phyloP scores from a whole-genome alignment of 1,284 basidiomycete species.

The Xanthoconium separans region DNA sequence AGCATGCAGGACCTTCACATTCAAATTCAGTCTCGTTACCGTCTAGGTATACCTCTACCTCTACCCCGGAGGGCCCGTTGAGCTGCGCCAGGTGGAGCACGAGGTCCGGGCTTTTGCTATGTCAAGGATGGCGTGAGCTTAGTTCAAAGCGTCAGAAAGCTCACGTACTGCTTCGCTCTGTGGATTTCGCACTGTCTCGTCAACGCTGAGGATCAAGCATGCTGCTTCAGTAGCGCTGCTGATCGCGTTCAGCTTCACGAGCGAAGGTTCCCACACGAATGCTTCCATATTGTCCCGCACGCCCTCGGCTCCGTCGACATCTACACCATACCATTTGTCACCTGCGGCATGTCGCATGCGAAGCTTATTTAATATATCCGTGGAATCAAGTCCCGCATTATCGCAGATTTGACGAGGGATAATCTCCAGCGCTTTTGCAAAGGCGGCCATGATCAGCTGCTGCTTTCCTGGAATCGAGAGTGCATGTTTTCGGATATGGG shows the following conservation, averaged over 20 bases:
- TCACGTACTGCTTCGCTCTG: slow-evolving; percentile 81
- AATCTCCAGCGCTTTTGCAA: slow-evolving; percentile 95
- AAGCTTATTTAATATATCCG: slow-evolving; percentile 95
- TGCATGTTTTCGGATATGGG: slow-evolving; percentile 87
- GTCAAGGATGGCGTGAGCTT: slow-evolving; percentile 13
- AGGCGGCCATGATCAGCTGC: slow-evolving; percentile 93
- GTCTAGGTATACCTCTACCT: slow-evolving; percentile 73
- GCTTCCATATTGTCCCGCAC: slow-evolving; percentile 95
- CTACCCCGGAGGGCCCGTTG: slow-evolving; percentile 81
- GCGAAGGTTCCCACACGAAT: slow-evolving; percentile 97
- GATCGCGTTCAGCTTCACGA: slow-evolving; percentile 96
- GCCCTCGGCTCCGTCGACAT: slow-evolving; percentile 87
- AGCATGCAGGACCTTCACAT: slow-evolving; percentile 2
- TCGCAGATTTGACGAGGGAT: slow-evolving; percentile 99
- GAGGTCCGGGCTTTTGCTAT: slow-evolving; percentile 74
- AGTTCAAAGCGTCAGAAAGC: slow-evolving; percentile 5
- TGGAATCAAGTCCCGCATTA: slow-evolving; percentile 97
- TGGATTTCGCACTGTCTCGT: slow-evolving; percentile 93
- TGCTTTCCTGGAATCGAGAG: slow-evolving; percentile 95
- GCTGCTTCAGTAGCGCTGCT: slow-evolving; percentile 95
- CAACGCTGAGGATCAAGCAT: slow-evolving; percentile 91
- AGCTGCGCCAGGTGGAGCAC: slow-evolving; percentile 80
- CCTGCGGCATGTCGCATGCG: slow-evolving; percentile 95
- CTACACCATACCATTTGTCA: slow-evolving; percentile 90
- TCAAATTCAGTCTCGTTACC: slow-evolving; percentile 38